Conservation (phyloP, 169 alveolate species). For the Eimeria acervulina region DNA sequence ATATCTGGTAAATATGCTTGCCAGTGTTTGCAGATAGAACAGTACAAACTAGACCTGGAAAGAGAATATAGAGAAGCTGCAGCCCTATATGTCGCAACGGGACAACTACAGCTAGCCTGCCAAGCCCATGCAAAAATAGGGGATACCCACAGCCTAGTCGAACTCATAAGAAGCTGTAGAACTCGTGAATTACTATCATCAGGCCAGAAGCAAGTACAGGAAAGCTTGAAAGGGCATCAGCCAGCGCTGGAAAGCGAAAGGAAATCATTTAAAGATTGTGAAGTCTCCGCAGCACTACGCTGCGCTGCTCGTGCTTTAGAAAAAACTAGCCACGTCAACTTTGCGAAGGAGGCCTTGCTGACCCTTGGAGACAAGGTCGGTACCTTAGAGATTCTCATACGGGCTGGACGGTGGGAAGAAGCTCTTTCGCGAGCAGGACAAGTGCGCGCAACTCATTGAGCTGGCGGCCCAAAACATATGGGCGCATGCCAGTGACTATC, state of each 20-base stretch:
- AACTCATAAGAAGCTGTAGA: constrained; percentile 20
- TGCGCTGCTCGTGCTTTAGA: constrained; percentile 23
- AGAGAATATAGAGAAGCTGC: constrained; percentile 45
- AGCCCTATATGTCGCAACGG: constrained; percentile 46
- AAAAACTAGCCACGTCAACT: constrained; percentile 15
- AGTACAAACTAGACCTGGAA: neutral
- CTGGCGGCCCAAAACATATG: neutral
- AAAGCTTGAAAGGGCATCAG: neutral
- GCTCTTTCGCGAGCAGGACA: constrained; percentile 58
- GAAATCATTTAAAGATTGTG: neutral
- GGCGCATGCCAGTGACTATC: neutral
- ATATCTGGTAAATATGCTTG: neutral
- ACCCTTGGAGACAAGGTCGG: constrained; percentile 27
- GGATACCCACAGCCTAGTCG: constrained; percentile 40
- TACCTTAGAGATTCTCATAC: neutral
- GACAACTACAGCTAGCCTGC: constrained; percentile 57
- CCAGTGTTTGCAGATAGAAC: neutral
- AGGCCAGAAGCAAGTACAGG: neutral
- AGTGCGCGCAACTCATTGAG: neutral
- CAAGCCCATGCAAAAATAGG: constrained; percentile 5
- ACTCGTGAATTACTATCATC: neutral
- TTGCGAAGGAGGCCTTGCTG: constrained; percentile 70
- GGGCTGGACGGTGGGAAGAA: constrained; percentile 74
- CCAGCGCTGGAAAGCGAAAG: neutral
- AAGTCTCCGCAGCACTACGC: constrained; percentile 31